Base-by-base conservation (phyloP, 1,284 basidiomycete genomes). In the Veloboletus limbatus region DNA sequence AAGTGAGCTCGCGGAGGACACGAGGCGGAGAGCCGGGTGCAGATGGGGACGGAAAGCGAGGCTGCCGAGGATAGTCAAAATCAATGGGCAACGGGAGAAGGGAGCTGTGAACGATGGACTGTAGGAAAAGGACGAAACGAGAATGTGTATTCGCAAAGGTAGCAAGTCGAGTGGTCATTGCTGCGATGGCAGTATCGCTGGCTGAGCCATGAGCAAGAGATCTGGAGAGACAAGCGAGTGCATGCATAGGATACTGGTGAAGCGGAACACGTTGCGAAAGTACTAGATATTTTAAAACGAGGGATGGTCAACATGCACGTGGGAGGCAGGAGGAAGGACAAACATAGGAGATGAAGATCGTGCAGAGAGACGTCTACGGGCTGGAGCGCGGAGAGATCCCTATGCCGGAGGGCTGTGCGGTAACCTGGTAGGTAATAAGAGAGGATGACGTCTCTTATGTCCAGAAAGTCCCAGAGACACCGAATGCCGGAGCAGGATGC, bases 81-180 rank as follows among this genome's bases (percentile, higher is more conserved):
- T 82, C 79, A 4, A 70, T 59, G 18, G 72, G 70, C 13, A 75
- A 53, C 2, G 76, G 69, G 7, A 69, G 56, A 22, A 64, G 57
- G 0, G 75, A 77, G 49, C 79, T 79, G 59, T 86, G 81, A 0
- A 82, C 81, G 26, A 85, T 68, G 5, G 83, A 78, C 54, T 88
- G 87, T 6, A 89, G 67, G 10, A 86, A 68, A 9, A 89, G 74
- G 18, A 88, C 81, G 54, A 85, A 77, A n/a, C 85, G 79, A 11
- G 85, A 84, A 57, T 89, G 84, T 1, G 79, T 76, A 18, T 74
- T 74, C 2, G 80, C 69, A 14, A 85, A 67, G 2, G 69, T 61
- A 21, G 72, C 67, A 22, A 84, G 67, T 31, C 69, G 71, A 10
- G 63, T 46, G 2, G 74, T 71, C 31, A 61, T 58, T 18, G 63